Conservation (phyloP, 495 filamentous ascomycete species). For the Aspergillus cavernicola region DNA sequence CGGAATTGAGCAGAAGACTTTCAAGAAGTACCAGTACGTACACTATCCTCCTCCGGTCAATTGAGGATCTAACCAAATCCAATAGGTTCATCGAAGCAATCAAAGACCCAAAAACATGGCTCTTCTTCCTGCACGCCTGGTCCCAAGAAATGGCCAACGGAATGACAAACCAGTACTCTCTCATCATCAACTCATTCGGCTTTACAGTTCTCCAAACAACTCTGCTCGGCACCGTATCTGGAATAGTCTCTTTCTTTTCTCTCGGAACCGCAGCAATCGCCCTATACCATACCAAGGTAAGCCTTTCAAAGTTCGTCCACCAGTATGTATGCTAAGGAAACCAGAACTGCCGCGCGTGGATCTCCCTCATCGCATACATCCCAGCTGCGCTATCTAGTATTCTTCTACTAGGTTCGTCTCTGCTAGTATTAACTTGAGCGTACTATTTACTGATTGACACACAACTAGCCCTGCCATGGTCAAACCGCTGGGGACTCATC, state of each 20-base stretch:
- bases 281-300: constrained; percentile 27
- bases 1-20: constrained; percentile 53
- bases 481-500: constrained; percentile 36
- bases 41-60: too few relatives aligned
- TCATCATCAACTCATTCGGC: constrained; percentile 42
- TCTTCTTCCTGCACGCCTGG: constrained; percentile 39
- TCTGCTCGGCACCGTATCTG: constrained; percentile 30
- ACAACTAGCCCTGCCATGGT: constrained; percentile 32
- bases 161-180: constrained; percentile 39
- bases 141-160: constrained; percentile 43
- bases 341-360: constrained; percentile 36
- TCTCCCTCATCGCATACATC: constrained; percentile 32
- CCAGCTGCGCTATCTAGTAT: constrained; percentile 29
- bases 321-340: neutral
- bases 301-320: neutral
- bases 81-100: constrained; percentile 29
- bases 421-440: too few relatives aligned
- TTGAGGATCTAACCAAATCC: too few relatives aligned
- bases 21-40: constrained; percentile 48
- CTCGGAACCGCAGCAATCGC: constrained; percentile 26
- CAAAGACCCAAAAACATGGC: constrained; percentile 26
- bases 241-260: constrained; percentile 32
- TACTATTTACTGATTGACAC: too few relatives aligned
- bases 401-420: constrained; percentile 14
- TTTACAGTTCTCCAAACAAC: constrained; percentile 39